phyloP scores from a whole-genome alignment of 2,329 filamentous ascomycete genomes.

The Pseudocercospora fuligena region DNA sequence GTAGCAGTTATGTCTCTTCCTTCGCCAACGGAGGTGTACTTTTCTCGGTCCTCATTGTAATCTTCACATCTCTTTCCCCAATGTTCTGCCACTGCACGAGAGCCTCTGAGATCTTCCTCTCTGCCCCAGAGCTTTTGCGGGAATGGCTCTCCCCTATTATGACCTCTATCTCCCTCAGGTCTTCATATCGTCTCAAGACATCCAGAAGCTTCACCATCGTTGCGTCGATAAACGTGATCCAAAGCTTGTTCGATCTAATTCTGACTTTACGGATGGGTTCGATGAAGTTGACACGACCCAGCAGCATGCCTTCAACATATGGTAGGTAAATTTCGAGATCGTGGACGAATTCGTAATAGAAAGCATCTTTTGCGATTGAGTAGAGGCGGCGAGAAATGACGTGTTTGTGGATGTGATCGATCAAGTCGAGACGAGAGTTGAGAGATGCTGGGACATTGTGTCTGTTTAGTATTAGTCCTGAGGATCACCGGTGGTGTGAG shows the following conservation, averaged over 20 bases:
- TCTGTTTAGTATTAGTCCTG: background rate
- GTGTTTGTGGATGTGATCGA: background rate
- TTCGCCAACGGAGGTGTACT: no score
- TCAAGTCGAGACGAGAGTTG: background rate
- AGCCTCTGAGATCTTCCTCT: background rate
- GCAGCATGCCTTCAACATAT: background rate
- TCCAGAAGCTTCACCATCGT: background rate
- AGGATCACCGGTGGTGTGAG: no score
- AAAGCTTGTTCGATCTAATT: background rate
- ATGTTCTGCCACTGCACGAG: background rate
- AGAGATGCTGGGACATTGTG: background rate
- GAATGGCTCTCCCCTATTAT: background rate
- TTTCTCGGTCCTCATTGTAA: background rate
- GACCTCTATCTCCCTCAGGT: no score
- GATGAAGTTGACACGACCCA: background rate
- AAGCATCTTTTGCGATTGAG: background rate
- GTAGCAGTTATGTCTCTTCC: background rate
- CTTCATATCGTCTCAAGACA: background rate
- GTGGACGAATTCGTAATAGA: background rate
- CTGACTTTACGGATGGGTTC: background rate
- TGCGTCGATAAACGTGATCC: no score
- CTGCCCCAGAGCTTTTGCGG: background rate
- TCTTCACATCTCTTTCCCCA: background rate
- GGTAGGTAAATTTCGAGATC: background rate
- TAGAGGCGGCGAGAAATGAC: background rate